Base-by-base conservation (phyloP, 1,139 yeast genomes). In the Kurtzmaniella natalensis region DNA sequence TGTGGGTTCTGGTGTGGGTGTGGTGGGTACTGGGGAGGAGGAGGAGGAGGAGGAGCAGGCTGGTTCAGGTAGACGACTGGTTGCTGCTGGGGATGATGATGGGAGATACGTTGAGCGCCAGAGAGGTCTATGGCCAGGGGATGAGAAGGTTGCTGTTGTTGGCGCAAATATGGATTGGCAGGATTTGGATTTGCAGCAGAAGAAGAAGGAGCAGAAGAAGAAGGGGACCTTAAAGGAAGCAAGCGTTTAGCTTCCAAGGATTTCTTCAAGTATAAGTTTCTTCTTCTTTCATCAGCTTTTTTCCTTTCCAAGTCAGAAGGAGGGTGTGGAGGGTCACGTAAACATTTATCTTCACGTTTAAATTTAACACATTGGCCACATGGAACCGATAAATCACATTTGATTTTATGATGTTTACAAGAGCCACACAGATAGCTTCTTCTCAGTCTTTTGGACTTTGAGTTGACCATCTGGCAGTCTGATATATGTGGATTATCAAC, bases 381-480 rank as follows among this genome's bases (percentile, higher is more conserved):
- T 0, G 80, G 80, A 7, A 57, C 53, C 31, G 57, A 51, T 35
- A 72, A 61, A 41, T 75, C 77, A 53, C 81, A 75, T 43, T 72
- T 72, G 42, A 73, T 70, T 48, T 75, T 75, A 33, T 70, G 64
- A 19, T 58, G 49, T 45, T 72, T 72, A 45, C 81, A 75, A 3
- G 77, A 78, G 0, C 79, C 80, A 50, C 81, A 75, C 37, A 72
- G 70, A 46, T 75, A 75, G 20, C 76, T 69, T 36, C 80, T 55
- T 42, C 81, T 56, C 38, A 59, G 61, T 28, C 67, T 45, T 41
- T 59, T 60, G 10, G 40, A 37, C 33, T 42, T 38, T 19, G 30
- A n/a, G n/a, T 28, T 15, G 14, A 20, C 31, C 29, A 26, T 26
- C n/a, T n/a, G n/a, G n/a, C n/a, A n/a, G n/a, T n/a, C n/a, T n/a